Conservation (phyloP, 1,139 yeast genomes). For the Protomyces arabidopsidicola region DNA sequence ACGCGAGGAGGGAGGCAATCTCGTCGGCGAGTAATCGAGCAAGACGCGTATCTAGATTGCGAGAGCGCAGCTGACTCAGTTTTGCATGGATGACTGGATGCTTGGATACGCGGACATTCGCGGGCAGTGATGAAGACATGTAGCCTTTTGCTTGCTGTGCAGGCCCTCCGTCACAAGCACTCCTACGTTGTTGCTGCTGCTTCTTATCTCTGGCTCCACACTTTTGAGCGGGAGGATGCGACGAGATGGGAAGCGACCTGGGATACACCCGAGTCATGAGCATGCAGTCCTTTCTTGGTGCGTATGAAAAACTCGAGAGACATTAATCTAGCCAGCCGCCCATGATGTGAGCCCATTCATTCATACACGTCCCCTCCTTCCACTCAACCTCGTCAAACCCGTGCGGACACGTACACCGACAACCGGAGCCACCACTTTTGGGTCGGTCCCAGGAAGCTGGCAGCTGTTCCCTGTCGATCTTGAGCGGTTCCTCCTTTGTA, state of each 20-base stretch:
- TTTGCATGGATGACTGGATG: conserved; percentile 39
- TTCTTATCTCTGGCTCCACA: background rate
- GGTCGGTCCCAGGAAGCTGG: conserved; percentile 45
- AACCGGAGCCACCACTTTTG: conserved; percentile 62
- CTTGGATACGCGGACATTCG: conserved; percentile 35
- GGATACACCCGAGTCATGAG: no score
- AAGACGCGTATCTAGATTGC: conserved; percentile 29
- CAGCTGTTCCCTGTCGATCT: conserved; percentile 25
- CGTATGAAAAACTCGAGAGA: background rate
- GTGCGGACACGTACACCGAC: conserved; percentile 76
- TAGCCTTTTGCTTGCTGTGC: no score
- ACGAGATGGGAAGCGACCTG: conserved; percentile 1
- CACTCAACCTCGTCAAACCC: conserved; percentile 53
- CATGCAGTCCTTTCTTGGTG: background rate
- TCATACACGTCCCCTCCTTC: conserved; percentile 51
- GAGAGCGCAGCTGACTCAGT: conserved; percentile 38
- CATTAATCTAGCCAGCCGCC: conserved; percentile 36
- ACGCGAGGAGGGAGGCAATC: conserved; percentile 38
- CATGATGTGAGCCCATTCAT: conserved; percentile 49
- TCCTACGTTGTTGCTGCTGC: background rate
- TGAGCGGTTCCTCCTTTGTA: conserved; percentile 42
- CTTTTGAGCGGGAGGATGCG: background rate
- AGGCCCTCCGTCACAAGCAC: no score
- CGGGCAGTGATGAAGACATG: background rate
- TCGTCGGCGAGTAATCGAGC: conserved; percentile 36